These are phyloP conservation scores for Termitomyces sp. DNA, from an alignment of 768 basidiomycete genomes.

Conservation along the genomic window DNA sequence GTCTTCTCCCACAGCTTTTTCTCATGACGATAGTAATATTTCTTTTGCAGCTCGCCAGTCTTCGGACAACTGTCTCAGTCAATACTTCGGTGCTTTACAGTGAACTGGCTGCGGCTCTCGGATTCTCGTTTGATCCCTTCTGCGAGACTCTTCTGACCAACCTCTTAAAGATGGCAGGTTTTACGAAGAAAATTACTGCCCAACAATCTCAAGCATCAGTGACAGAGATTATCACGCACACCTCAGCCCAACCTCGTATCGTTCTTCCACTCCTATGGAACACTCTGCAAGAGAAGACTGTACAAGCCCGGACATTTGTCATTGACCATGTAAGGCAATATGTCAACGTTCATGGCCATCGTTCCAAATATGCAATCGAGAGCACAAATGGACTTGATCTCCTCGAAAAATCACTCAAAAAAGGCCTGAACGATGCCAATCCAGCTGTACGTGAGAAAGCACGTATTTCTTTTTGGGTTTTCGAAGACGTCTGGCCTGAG, in stretches of 20 bases:
- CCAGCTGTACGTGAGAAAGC: constrained; percentile 71
- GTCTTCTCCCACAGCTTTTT: constrained; percentile 28
- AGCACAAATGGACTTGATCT: constrained; percentile 58
- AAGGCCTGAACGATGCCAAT: constrained; percentile 72
- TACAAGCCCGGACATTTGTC: constrained; percentile 63
- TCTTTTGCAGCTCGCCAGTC: constrained; percentile 61
- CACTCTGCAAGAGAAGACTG: constrained; percentile 73
- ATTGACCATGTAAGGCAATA: constrained; percentile 71
- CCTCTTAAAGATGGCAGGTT: constrained; percentile 78
- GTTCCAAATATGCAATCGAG: constrained; percentile 64
- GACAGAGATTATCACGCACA: constrained; percentile 58
- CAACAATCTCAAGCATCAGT: constrained; percentile 78
- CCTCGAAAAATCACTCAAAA: constrained; percentile 70
- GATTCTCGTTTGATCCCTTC: constrained; percentile 66
- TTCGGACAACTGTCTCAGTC: constrained; percentile 85
- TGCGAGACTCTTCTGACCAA: constrained; percentile 73
- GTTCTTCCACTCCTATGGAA: constrained; percentile 64
- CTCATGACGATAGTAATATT: constrained; percentile 1
- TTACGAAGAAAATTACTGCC: constrained; percentile 90
- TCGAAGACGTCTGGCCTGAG: constrained; percentile 70
- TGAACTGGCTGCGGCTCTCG: constrained; percentile 67
- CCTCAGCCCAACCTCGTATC: constrained; percentile 65
- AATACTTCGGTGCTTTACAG: constrained; percentile 73
- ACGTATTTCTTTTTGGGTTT: constrained; percentile 75
- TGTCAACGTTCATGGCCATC: constrained; percentile 64